phyloP scores from a whole-genome alignment of 805 yeast genomes.

The Nakazawaea ambrosiae region DNA sequence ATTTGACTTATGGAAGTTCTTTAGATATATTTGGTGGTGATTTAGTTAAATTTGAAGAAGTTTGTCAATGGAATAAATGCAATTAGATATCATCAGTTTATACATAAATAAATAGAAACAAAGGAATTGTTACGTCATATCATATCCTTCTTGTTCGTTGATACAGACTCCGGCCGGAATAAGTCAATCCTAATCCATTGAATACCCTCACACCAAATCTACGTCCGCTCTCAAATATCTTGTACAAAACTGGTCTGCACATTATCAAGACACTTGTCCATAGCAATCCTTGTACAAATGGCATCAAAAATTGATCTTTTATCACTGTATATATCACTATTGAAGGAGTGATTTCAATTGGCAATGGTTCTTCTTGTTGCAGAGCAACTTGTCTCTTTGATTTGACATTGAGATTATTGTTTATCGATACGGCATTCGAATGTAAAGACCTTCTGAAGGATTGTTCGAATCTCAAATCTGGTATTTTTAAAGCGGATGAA shows the following conservation, averaged over 20 bases:
- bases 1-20: conserved; percentile 88
- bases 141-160: no score
- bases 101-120: conserved; percentile 2
- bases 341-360: conserved; percentile 33
- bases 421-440: conserved; percentile 19
- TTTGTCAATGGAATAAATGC: conserved; percentile 63
- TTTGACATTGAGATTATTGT: conserved; percentile 14
- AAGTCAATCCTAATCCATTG: conserved; percentile 5
- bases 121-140: conserved; percentile 1
- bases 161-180: no score
- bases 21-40: conserved; percentile 92
- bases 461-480: conserved; percentile 65
- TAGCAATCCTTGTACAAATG: conserved; percentile 48
- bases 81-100: not conserved
- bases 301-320: conserved; percentile 49
- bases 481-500: conserved; percentile 28
- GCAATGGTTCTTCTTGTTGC: conserved; percentile 20
- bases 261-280: conserved; percentile 30
- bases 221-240: conserved; percentile 18
- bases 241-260: conserved; percentile 27
- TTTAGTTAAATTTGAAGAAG: conserved; percentile 68
- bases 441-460: conserved; percentile 40
- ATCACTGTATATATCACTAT: conserved; percentile 40
- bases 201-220: conserved; percentile 16
- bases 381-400: conserved; percentile 10